A percentile compares a stretch with the other conserved stretches of the same genome.
These are phyloP conservation scores for Cardamine occulta DNA, from an alignment of 345 rosid species.

Conservation along the genomic window DNA sequence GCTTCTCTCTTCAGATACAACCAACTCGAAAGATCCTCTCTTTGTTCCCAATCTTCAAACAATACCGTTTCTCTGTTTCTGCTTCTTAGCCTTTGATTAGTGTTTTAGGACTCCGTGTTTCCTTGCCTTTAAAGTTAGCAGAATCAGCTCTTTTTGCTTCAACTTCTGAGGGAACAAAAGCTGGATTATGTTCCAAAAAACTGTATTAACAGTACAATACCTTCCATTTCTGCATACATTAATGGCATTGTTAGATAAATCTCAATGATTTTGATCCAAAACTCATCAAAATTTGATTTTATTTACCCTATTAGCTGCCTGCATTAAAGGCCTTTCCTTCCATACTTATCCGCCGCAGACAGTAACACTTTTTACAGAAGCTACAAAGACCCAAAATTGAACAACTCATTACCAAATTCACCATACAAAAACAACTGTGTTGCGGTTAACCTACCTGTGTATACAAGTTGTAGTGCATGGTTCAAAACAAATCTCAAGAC, in stretches of 20 bases:
- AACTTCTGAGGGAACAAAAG: slow-evolving; percentile 87
- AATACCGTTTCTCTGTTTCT: slow-evolving; percentile 33
- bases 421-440: not conserved
- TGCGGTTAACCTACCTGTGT: slow-evolving; percentile 61
- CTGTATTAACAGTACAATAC: slow-evolving; percentile 85
- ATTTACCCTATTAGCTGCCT: slow-evolving; percentile 77
- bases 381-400: slow-evolving; percentile 47
- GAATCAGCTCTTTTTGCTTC: slow-evolving; percentile 68
- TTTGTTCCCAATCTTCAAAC: slow-evolving; percentile 62
- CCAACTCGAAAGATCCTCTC: slow-evolving; percentile 62
- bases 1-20: slow-evolving; percentile 11
- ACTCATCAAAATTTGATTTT: not conserved
- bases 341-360: slow-evolving; percentile 86
- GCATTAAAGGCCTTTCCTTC: slow-evolving; percentile 89
- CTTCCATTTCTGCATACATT: slow-evolving; percentile 68
- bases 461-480: slow-evolving; percentile 94
- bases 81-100: slow-evolving; percentile 31
- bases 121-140: slow-evolving; percentile 21
- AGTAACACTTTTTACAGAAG: slow-evolving; percentile 82
- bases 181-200: slow-evolving; percentile 63
- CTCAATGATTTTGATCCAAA: not conserved
- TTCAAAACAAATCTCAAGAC: slow-evolving; percentile 92
- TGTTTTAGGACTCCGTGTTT: slow-evolving; percentile 18
- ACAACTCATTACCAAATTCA: slow-evolving; percentile 16
- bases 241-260: not conserved